Evolutionary conservation across 1,284 basidiomycete genomes (phyloP), one percentile per base, ranked within the genome.

Genomic region (Malassezia brasiliensis): DNA sequence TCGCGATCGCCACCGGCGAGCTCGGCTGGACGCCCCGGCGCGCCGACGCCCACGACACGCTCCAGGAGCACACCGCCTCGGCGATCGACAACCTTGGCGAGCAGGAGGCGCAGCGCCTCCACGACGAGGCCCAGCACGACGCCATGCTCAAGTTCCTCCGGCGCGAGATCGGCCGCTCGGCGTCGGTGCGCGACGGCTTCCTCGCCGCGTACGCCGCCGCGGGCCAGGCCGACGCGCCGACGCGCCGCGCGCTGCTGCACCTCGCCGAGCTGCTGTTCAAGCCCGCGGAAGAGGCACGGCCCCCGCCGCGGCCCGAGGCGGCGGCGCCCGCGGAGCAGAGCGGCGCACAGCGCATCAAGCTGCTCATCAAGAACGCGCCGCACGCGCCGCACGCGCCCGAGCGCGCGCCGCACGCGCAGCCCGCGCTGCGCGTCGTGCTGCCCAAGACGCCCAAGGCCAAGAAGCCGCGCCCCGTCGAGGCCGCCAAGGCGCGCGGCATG

Each of bases 181-280:
- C 69, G 8, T 63, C 65, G 19, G 67, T 74, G 5, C 67, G 72
- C 5, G 69, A 74, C 39, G 72, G 70, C 20, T 74, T 72, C 54
- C 47, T 74, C 7, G 61, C 58, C 8, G 72, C 72, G 1, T 49
- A 71, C 34, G 55, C 64, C 17, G 46, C 84, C 47, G 80, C 83
- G 44, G 91, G 96, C 73, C 79, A 85, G 63, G 87, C 93, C 77
- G 86, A 91, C 42, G 39, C 19, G 10, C 22, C 15, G 15, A 36
- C 39, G n/a, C 85, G 90, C 35, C 88, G 88, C 82, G 88, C 86
- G 59, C 77, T 96, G 47, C 79, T 98, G 66, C 96, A 96, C 77
- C 79, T 96, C 10, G 89, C 87, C 11, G 93, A 96, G 69, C 79
- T 96, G 22, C 82, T 93, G 47, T 86, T 93, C 63, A 83, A 85